These are phyloP conservation scores for Blastomyces parvus DNA, from an alignment of 2,329 filamentous ascomycete species.

Conservation along the genomic window DNA sequence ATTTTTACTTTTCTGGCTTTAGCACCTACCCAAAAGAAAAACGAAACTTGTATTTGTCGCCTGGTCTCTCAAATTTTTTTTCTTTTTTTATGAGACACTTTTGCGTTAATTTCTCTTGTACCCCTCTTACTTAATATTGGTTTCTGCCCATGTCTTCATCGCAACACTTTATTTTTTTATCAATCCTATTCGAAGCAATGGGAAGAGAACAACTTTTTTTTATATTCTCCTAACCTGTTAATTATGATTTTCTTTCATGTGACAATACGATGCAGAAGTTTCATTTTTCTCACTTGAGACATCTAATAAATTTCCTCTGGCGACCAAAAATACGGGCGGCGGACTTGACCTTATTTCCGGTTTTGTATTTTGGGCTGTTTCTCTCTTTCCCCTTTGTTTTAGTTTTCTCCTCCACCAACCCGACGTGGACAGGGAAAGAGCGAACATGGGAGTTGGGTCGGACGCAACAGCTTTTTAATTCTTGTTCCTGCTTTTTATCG, in stretches of 20 bases:
- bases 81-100: neutral
- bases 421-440: neutral
- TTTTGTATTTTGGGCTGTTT: neutral
- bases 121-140: slow-evolving; percentile 15
- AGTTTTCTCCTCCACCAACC: neutral
- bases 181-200: neutral
- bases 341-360: neutral
- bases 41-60: slow-evolving; percentile 2
- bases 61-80: neutral
- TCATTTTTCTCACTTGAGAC: neutral
- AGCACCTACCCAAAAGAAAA: neutral
- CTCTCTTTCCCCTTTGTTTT: neutral
- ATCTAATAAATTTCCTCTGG: neutral
- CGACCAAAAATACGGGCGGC: neutral
- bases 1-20: neutral
- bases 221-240: neutral
- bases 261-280: neutral
- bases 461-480: neutral
- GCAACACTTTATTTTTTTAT: slow-evolving; percentile 13
- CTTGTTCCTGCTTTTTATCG: neutral
- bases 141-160: slow-evolving; percentile 11
- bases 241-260: slow-evolving; percentile 1
- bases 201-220: neutral
- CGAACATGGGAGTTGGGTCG: neutral
- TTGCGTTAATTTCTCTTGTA: slow-evolving; percentile 7